Percentiles rank a stretch among this genome's conserved stretches.
phyloP scores from a whole-genome alignment of 2,329 filamentous ascomycete species.

The Pestalotiopsis sp. region DNA sequence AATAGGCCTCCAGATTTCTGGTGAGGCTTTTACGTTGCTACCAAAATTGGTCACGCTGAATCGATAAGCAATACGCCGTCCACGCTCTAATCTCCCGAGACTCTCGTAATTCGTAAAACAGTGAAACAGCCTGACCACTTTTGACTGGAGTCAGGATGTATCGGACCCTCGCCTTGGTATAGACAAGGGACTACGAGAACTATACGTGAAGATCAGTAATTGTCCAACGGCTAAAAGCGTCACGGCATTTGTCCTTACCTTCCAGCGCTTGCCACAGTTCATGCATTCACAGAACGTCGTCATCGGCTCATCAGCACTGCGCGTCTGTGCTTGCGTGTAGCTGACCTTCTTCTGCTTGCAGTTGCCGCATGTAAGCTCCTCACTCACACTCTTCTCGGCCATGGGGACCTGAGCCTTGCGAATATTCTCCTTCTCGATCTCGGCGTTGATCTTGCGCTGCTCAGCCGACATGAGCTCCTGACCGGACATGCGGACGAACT shows the following conservation, averaged over 20 bases:
- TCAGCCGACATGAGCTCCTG: conserved; percentile 90
- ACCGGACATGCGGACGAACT: conserved; percentile 84
- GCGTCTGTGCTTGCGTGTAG: conserved; percentile 95
- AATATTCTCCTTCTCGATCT: conserved; percentile 90
- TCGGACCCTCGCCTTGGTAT: neutral
- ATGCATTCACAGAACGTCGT: conserved; percentile 76
- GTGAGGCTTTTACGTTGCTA: neutral
- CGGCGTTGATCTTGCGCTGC: conserved; percentile 74
- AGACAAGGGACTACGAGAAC: conserved; percentile 28
- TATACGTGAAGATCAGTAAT: conserved; percentile 16
- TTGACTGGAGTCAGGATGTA: neutral
- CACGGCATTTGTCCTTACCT: conserved; percentile 51
- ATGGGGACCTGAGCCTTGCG: conserved; percentile 94
- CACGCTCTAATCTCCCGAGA: conserved; percentile 9
- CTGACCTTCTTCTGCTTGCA: conserved; percentile 93
- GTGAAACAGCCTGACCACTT: neutral
- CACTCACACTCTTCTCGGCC: conserved; percentile 87
- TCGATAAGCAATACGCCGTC: conserved; percentile 10
- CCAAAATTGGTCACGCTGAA: neutral
- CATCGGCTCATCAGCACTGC: conserved; percentile 93
- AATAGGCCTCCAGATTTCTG: neutral
- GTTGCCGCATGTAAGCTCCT: conserved; percentile 85
- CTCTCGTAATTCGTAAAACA: conserved; percentile 9
- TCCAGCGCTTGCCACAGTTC: conserved; percentile 72
- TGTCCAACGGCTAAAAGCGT: conserved; percentile 17